Evolutionary conservation across 441 rosid genomes (phyloP), one percentile per base, ranked within the genome.

Genomic region (Adansonia rubrostipa): DNA sequence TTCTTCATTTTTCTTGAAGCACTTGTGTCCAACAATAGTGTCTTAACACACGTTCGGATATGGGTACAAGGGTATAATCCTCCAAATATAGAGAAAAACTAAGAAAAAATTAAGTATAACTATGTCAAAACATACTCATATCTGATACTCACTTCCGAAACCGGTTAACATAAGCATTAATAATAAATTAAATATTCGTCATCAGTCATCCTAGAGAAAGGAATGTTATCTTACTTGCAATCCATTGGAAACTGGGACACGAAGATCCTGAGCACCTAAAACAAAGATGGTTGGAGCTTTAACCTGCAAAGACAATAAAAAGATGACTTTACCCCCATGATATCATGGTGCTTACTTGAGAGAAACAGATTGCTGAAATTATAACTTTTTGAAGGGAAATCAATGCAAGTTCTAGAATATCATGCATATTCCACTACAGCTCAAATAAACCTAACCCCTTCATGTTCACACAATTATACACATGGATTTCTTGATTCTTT

Each of bases 211-310:
- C 36, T 28, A 28, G 36, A 28, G 36, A 28, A 28, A 28, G 36
- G 36, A 28, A 28, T 28, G 36, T 28, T 24, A 24, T 24, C 28
- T 24, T 86, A 93, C 99, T 81, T 92, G 97, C 74, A 94, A 66
- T 76, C 97, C 98, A 77, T 90, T 90, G 54, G 96, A 88, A 62
- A 84, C 82, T 3, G 97, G 97, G 80, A 96, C 97, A 48, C 97
- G 98, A 14, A 91, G 97, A 89, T 96, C 99, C 77, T 87, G 82
- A 70, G 92, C 88, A 74, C 98, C 97, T 74, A 94, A 79, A 72
- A 96, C 93, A 83, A 96, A 86, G 54, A 94, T 74, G 62, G 93
- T 89, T 1, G 99, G 99, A 64, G 99, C 85, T 85, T 96, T 96
- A 78, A 90, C 98, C 99, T 96, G 88, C 75, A 82, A 50, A 70